Percentiles rank a stretch among this genome's conserved stretches.
Conservation (phyloP, 352 stramenopile species). For the Pythium guiyangense region DNA sequence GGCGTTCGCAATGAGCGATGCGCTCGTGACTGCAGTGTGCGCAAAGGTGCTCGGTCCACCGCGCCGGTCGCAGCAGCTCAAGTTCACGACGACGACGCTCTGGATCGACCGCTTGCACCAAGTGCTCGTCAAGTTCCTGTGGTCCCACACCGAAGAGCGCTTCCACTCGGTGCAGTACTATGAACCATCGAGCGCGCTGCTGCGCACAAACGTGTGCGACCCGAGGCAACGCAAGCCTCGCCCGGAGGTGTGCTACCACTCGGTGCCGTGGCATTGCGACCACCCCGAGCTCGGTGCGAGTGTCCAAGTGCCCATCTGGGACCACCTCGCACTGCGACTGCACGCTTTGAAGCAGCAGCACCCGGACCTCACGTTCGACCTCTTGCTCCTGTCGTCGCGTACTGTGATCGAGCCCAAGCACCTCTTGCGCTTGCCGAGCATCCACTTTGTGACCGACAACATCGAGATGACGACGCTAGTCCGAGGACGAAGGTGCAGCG, state of each 20-base stretch:
- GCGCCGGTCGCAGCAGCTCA: neutral
- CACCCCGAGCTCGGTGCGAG: too few relatives aligned
- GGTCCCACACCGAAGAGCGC: constrained; percentile 6
- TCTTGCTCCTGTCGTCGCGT: constrained; percentile 19
- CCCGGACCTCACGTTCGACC: constrained; percentile 23
- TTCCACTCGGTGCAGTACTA: too few relatives aligned
- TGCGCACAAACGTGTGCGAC: too few relatives aligned
- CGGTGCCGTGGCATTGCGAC: too few relatives aligned
- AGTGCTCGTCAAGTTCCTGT: constrained; percentile 12
- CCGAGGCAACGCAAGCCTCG: too few relatives aligned
- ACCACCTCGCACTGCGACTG: constrained; percentile 17
- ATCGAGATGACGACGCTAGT: constrained; percentile 29
- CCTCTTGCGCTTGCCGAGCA: neutral
- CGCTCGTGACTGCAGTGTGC: constrained; percentile 17
- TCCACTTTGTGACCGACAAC: constrained; percentile 9
- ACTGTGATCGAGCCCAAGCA: constrained; percentile 13
- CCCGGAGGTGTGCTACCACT: too few relatives aligned
- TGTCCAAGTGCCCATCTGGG: too few relatives aligned
- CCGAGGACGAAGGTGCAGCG: constrained; percentile 24
- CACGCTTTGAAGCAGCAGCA: constrained; percentile 17
- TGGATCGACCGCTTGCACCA: constrained; percentile 43
- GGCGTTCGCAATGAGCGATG: constrained; percentile 29
- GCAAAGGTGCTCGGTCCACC: neutral
- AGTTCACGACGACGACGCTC: constrained; percentile 23
- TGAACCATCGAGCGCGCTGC: too few relatives aligned